phyloP scores from a whole-genome alignment of 1,139 yeast species.

The Hyphopichia burtonii region DNA sequence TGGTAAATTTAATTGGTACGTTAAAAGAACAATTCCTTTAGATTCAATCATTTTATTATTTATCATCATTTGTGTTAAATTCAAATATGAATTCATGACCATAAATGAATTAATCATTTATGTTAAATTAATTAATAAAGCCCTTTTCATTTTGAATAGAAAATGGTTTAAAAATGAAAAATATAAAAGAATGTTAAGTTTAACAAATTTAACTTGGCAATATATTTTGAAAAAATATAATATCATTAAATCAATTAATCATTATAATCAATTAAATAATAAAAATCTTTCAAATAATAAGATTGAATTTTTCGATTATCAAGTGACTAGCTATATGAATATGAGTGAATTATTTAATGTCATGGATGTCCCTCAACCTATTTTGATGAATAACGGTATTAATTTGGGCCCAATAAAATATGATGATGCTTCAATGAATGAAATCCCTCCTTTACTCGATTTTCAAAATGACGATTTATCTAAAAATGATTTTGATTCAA shows the following conservation, averaged over 20 bases:
- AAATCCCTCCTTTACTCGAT: constrained; percentile 5
- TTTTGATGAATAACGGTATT: constrained; percentile 2
- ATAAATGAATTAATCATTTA: constrained; percentile 32
- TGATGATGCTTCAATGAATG: constrained; percentile 3
- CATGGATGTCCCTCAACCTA: constrained; percentile 47
- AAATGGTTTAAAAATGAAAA: constrained; percentile 51
- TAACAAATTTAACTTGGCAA: constrained; percentile 47
- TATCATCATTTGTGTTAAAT: constrained; percentile 52
- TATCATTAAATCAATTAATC: constrained; percentile 30
- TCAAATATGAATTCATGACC: constrained; percentile 45
- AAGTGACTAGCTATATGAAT: constrained; percentile 38
- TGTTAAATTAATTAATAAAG: constrained; percentile 42
- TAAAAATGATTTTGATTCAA: background rate
- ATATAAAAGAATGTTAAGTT: constrained; percentile 44
- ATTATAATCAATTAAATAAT: constrained; percentile 21
- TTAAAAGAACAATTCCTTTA: constrained; percentile 56
- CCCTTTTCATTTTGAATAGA: constrained; percentile 41
- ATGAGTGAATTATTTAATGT: constrained; percentile 42
- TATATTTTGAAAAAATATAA: constrained; percentile 38
- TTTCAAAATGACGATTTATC: constrained; percentile 5
- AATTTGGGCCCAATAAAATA: constrained; percentile 4
- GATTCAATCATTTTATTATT: constrained; percentile 57
- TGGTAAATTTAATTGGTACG: constrained; percentile 59
- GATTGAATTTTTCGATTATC: constrained; percentile 41
- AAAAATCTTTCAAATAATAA: constrained; percentile 13